Evolutionary conservation across 148 eudicot genomes (phyloP), one percentile per base, ranked within the genome.

Genomic region (Vaccinium corymbosum): DNA sequence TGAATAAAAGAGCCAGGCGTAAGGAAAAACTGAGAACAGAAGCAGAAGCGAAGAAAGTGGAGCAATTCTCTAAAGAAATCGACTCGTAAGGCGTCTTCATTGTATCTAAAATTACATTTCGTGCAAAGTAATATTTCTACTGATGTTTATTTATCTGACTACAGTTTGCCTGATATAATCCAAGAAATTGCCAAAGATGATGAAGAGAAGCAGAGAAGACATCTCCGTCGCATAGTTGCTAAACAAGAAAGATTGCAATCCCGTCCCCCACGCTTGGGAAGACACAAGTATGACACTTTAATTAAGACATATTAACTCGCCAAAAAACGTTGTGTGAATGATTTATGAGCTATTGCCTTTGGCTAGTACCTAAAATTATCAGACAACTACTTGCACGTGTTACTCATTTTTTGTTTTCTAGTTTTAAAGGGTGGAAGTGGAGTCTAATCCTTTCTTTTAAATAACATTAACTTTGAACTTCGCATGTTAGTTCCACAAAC

Each of bases 201-300:
- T n/a, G 92, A 92, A 85, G 98, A 93, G 84, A 96, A 90, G 86
- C 84, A 90, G 48, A 96, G 88, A 29, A 92, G 88, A 83, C 95
- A 89, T 90, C 83, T 93, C 1, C 95, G 98, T 1, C 94, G 95
- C 49, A 16, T 53, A 79, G 89, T 90, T 81, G 94, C 93, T 71
- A 92, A 92, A 85, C 92, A 94, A 87, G 98, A 96, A 80, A 91
- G 92, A 81, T 79, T 92, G 80, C 94, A 92, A 88, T 55, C 90
- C 51, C 82, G 89, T 76, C 98, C 98, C 46, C 98, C 98, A 78
- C 95, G 97, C 75, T 84, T 96, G 81, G 98, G 98, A 61, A 96
- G 88, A 88, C 90, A 91, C 87, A 96, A 93, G 98, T 96, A 95
- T 81, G 92, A 68, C 49, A 42, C 7, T 38, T 64, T 70, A 61